phyloP scores from a whole-genome alignment of 805 yeast species.

The Candida vartiovaarae region DNA sequence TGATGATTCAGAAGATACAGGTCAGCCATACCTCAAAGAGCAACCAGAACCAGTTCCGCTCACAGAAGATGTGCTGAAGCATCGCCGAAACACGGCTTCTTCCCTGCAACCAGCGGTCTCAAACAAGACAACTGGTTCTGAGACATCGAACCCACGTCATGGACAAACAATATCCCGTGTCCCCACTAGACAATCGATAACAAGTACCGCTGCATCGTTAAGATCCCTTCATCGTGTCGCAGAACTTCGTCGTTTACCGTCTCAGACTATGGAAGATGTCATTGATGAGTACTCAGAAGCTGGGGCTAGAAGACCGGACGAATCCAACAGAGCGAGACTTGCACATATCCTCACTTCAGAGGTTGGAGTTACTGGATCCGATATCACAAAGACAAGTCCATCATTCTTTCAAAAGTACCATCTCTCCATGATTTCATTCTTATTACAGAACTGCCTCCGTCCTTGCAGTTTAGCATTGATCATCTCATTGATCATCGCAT shows the following conservation, averaged over 20 bases:
- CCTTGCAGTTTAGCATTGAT: conserved; percentile 71
- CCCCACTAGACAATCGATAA: background rate
- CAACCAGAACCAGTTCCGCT: background rate
- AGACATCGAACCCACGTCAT: background rate
- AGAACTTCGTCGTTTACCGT: conserved; percentile 21
- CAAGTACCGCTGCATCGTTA: background rate
- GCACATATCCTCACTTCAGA: conserved; percentile 17
- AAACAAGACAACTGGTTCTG: background rate
- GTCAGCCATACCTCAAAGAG: background rate
- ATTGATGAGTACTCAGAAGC: conserved; percentile 32
- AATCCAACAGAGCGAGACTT: conserved; percentile 8
- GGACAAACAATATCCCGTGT: background rate
- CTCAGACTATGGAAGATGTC: conserved; percentile 36
- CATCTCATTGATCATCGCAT: conserved; percentile 54
- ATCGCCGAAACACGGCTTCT: background rate
- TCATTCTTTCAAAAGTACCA: conserved; percentile 22
- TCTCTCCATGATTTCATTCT: conserved; percentile 30
- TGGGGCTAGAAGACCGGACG: background rate
- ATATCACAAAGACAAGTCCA: conserved; percentile 1
- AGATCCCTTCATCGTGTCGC: background rate
- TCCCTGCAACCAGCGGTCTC: background rate
- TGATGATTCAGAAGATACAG: background rate
- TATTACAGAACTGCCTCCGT: conserved; percentile 46
- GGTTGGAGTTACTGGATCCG: conserved; percentile 13
- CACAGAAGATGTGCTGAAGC: background rate